phyloP scores from a whole-genome alignment of 2,329 filamentous ascomycete genomes.

The Phaeosphaeriaceae sp. region DNA sequence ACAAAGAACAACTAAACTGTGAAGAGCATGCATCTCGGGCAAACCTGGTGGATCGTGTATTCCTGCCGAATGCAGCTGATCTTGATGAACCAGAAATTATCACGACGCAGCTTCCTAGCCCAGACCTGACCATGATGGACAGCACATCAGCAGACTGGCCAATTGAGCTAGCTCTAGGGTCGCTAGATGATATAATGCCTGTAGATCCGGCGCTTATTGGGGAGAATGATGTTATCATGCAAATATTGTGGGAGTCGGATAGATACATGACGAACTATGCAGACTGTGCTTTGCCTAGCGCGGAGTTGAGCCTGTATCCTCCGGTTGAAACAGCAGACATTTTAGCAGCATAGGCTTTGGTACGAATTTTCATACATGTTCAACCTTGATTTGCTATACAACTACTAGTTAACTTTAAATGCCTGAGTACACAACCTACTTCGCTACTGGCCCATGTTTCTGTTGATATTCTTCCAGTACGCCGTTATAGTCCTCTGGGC shows the following conservation, averaged over 20 bases:
- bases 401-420: too few relatives aligned
- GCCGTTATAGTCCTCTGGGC: constrained; percentile 29
- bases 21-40: constrained; percentile 8
- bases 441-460: constrained; percentile 1
- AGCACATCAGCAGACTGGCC: constrained; percentile 11
- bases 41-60: constrained; percentile 16
- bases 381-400: too few relatives aligned
- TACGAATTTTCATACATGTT: too few relatives aligned
- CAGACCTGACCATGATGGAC: constrained; percentile 18
- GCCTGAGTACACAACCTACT: too few relatives aligned
- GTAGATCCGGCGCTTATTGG: constrained; percentile 15
- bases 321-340: too few relatives aligned
- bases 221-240: constrained; percentile 24
- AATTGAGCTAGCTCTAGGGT: constrained; percentile 8
- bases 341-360: too few relatives aligned
- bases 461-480: constrained; percentile 28
- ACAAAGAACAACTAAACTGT: constrained; percentile 17
- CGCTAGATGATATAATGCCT: constrained; percentile 6
- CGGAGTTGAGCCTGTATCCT: neutral
- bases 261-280: constrained; percentile 16
- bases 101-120: constrained; percentile 18
- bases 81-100: constrained; percentile 10
- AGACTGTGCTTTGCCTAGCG: constrained; percentile 11
- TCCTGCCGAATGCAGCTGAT: constrained; percentile 11
- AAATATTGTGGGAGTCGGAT: constrained; percentile 24